These are phyloP conservation scores for Auriscalpium microsporum DNA, from an alignment of 768 basidiomycete genomes.

Conservation along the genomic window DNA sequence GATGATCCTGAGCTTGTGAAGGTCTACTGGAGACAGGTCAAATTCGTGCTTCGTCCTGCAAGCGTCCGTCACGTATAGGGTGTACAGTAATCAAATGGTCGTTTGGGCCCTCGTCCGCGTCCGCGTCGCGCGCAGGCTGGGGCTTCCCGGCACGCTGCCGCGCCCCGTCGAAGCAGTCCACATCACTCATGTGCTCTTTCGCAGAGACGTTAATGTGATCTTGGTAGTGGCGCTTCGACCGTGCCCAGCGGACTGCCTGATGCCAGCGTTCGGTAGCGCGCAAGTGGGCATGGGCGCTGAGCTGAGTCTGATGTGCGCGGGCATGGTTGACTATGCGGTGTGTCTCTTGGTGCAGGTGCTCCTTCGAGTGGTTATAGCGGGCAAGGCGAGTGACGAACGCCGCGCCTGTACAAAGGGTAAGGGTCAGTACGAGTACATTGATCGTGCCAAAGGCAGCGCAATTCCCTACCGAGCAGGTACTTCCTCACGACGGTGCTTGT, in stretches of 20 bases:
- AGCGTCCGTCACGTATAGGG: conserved; percentile 27
- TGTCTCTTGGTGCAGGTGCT: conserved; percentile 37
- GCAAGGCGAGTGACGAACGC: conserved; percentile 64
- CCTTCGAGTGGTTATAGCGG: conserved; percentile 25
- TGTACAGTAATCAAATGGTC: conserved; percentile 24
- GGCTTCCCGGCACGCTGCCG: conserved; percentile 11
- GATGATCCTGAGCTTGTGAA: no score
- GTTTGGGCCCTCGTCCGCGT: conserved; percentile 5
- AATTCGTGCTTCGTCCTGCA: conserved; percentile 24
- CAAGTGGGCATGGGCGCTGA: conserved; percentile 13
- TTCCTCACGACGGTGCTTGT: conserved; percentile 75
- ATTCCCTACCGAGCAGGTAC: conserved; percentile 64
- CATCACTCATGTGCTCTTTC: conserved; percentile 68
- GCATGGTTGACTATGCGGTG: conserved; percentile 39
- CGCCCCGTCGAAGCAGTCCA: conserved; percentile 66
- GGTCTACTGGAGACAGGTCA: no score
- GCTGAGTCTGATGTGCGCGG: conserved; percentile 19
- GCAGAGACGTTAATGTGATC: conserved; percentile 51
- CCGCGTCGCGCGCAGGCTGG: conserved; percentile 5
- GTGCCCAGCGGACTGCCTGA: conserved; percentile 36
- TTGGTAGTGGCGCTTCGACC: conserved; percentile 46
- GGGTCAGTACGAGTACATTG: not conserved
- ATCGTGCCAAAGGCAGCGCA: not conserved
- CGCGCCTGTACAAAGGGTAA: conserved; percentile 39
- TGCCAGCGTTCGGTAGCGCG: conserved; percentile 38